These are phyloP conservation scores for Microthlaspi erraticum DNA, from an alignment of 345 rosid species.

Conservation along the genomic window DNA sequence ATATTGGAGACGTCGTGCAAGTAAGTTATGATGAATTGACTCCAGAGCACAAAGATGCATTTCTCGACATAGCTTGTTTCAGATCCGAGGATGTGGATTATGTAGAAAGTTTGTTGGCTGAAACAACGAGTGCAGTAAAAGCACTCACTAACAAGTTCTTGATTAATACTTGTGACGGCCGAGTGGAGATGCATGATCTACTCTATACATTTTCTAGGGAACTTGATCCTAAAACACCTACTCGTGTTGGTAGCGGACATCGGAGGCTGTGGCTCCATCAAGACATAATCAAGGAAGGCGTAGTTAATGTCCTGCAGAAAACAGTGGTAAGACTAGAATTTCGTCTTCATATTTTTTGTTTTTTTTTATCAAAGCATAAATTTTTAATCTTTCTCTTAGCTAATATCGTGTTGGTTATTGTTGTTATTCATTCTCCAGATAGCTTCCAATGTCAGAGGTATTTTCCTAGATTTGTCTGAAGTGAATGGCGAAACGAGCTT, in stretches of 20 bases:
- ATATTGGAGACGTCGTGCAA: slow-evolving; percentile 20
- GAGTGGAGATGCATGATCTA: slow-evolving; percentile 46
- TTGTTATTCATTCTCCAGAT: not conserved
- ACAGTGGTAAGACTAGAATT: slow-evolving; percentile 2
- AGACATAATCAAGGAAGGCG: slow-evolving; percentile 1
- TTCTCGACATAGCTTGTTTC: slow-evolving; percentile 50
- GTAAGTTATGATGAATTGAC: slow-evolving; percentile 44
- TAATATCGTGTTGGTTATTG: not conserved
- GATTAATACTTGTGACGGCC: slow-evolving; percentile 9
- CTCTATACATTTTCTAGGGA: slow-evolving; percentile 36
- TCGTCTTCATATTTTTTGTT: too few species aligned
- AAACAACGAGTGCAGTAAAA: not conserved
- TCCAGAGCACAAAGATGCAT: slow-evolving; percentile 25
- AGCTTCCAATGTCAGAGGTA: slow-evolving; percentile 28
- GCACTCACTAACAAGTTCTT: slow-evolving; percentile 38
- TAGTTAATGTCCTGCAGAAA: not conserved
- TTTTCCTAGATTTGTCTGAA: slow-evolving; percentile 32
- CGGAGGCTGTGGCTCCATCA: slow-evolving; percentile 21
- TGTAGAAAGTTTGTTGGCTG: slow-evolving; percentile 22
- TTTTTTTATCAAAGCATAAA: not conserved
- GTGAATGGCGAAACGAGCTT: not conserved
- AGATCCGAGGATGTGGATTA: not conserved
- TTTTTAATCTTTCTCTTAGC: not conserved
- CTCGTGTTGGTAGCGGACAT: not conserved
- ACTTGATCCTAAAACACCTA: slow-evolving; percentile 5